Evolutionary conservation across 2,329 filamentous ascomycete genomes (phyloP).

Genomic region (Calonectria honghensis): DNA sequence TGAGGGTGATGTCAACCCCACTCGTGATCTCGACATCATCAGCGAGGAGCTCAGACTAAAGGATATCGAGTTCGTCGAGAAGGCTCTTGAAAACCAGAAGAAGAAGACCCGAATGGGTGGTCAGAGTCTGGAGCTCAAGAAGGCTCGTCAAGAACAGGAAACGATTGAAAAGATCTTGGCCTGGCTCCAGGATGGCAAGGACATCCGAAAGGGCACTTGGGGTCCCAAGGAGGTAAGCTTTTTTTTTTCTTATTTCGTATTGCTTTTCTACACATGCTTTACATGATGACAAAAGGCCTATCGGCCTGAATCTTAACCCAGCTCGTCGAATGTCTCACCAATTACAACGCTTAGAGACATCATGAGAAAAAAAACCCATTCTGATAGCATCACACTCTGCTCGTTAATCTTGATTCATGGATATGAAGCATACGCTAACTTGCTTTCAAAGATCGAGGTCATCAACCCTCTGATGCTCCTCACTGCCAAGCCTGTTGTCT

Average conservation of each 20-base stretch:
- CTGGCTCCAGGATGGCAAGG: slow-evolving; percentile 90
- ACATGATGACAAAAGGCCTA: slow-evolving; percentile 99
- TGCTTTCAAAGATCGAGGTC: slow-evolving; percentile 84
- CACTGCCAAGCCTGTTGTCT: slow-evolving; percentile 97
- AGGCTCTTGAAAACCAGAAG: slow-evolving; percentile 91
- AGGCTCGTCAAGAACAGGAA: slow-evolving; percentile 94
- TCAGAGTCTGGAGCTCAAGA: slow-evolving; percentile 98
- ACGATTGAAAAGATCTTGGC: slow-evolving; percentile 93
- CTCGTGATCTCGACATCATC: slow-evolving; percentile 96
- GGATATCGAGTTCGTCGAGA: slow-evolving; percentile 98
- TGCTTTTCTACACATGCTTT: slow-evolving; percentile 57
- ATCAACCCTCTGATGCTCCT: slow-evolving; percentile 98
- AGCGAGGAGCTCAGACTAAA: slow-evolving; percentile 97
- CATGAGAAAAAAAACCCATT: slow-evolving; percentile 87
- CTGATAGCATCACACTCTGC: slow-evolving; percentile 71
- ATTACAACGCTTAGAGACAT: slow-evolving; percentile 82
- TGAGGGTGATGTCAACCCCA: slow-evolving; percentile 97
- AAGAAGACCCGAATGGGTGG: slow-evolving; percentile 97
- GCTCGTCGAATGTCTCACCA: slow-evolving; percentile 96
- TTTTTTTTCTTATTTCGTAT: slow-evolving; percentile 44
- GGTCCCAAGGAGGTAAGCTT: slow-evolving; percentile 91
- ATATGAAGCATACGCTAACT: slow-evolving; percentile 51
- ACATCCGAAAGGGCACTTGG: slow-evolving; percentile 95
- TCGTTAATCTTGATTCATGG: slow-evolving; percentile 29
- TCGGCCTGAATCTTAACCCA: slow-evolving; percentile 97